A percentile compares a stretch with the other conserved stretches of the same genome.
Conservation (phyloP, 495 filamentous ascomycete genomes). For the Hypomontagnella submonticulosa region DNA sequence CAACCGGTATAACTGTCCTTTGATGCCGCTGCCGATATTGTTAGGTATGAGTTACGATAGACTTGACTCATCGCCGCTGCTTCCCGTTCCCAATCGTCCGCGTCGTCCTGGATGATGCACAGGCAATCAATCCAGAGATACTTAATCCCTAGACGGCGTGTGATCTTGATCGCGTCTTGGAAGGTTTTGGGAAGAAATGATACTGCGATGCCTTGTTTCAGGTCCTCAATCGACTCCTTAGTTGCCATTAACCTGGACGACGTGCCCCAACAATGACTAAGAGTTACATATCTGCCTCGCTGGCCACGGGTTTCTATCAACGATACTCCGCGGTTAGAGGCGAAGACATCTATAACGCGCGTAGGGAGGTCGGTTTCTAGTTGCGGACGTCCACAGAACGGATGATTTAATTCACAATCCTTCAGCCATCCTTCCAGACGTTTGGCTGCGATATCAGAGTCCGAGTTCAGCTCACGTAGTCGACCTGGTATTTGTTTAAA, state of each 20-base stretch:
- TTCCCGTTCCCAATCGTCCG: conserved; percentile 48
- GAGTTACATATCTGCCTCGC: conserved; percentile 27
- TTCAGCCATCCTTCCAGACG: conserved; percentile 29
- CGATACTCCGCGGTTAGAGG: conserved; percentile 12
- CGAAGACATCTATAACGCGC: conserved; percentile 25
- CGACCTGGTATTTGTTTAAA: conserved; percentile 20
- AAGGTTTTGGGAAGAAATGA: conserved; percentile 35
- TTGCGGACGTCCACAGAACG: conserved; percentile 17
- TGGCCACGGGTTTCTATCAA: conserved; percentile 10
- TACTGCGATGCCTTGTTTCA: conserved; percentile 23
- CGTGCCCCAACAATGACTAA: conserved; percentile 33
- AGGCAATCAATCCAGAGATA: conserved; percentile 54
- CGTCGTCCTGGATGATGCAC: conserved; percentile 51
- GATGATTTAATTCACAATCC: conserved; percentile 22
- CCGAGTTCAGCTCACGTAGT: conserved; percentile 26
- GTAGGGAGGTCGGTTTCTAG: conserved; percentile 13
- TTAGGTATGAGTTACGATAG: conserved; percentile 45
- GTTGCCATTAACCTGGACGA: conserved; percentile 27
- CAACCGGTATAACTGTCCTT: conserved; percentile 19
- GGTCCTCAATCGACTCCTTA: conserved; percentile 21
- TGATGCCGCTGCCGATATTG: conserved; percentile 34
- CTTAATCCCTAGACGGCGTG: conserved; percentile 31
- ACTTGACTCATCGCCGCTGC: conserved; percentile 43
- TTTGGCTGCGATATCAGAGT: conserved; percentile 11
- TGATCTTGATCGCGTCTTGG: conserved; percentile 33